phyloP scores from a whole-genome alignment of 2,329 filamentous ascomycete genomes.

The Fusarium euwallaceae region DNA sequence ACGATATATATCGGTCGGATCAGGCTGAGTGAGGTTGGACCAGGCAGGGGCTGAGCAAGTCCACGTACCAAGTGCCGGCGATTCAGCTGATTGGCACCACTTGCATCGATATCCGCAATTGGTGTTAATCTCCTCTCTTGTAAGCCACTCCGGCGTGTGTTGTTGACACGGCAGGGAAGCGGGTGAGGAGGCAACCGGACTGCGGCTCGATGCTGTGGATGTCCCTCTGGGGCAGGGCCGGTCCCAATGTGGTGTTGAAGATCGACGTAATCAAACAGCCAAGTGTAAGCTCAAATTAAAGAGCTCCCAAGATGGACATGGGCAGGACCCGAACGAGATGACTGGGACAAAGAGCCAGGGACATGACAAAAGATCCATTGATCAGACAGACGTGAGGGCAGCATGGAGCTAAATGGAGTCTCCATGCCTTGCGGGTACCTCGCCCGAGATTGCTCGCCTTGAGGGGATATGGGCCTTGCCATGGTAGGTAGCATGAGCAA shows the following conservation, averaged over 20 bases:
- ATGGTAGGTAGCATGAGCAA: constrained; percentile 33
- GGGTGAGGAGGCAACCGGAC: constrained; percentile 20
- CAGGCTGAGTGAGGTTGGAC: constrained; percentile 23
- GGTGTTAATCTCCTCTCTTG: constrained; percentile 27
- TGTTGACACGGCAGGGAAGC: constrained; percentile 18
- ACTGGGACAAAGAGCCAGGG: constrained; percentile 28
- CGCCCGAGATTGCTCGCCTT: constrained; percentile 28
- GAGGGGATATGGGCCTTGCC: constrained; percentile 7
- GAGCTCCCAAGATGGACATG: constrained; percentile 18
- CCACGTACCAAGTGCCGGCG: constrained; percentile 37
- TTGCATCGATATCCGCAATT: constrained; percentile 27
- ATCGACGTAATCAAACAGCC: constrained; percentile 31
- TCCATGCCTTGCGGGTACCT: constrained; percentile 39
- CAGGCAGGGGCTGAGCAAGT: constrained; percentile 43
- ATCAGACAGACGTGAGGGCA: constrained; percentile 27
- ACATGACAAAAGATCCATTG: constrained; percentile 35
- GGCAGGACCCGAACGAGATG: constrained; percentile 13
- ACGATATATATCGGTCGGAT: constrained; percentile 35
- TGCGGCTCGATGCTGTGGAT: constrained; percentile 18
- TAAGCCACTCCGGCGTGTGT: constrained; percentile 33
- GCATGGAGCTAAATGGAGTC: constrained; percentile 39
- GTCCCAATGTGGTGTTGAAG: constrained; percentile 19
- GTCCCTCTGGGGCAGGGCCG: constrained; percentile 19
- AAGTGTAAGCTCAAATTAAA: constrained; percentile 26
- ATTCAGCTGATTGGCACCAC: constrained; percentile 22